A percentile compares a stretch with the other conserved stretches of the same genome.
Evolutionary conservation across 306 rosid species (phyloP).

Genomic region (Vachellia pachyceras): DNA sequence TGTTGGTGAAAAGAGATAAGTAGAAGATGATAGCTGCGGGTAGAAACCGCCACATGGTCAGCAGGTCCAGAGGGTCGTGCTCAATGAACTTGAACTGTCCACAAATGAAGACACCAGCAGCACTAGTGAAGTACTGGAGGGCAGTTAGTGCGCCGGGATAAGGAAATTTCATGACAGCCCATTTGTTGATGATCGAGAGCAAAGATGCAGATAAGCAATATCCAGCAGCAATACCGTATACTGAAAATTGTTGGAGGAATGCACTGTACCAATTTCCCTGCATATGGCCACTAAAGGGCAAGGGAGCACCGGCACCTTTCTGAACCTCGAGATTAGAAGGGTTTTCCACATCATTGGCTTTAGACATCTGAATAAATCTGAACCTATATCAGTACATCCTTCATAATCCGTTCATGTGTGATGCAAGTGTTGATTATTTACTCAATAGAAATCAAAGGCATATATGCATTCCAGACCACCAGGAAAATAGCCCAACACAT

Average conservation of each 20-base stretch:
- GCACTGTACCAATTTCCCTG: slow-evolving; percentile 52
- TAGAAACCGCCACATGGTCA: slow-evolving; percentile 81
- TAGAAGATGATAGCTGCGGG: slow-evolving; percentile 85
- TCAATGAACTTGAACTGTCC: slow-evolving; percentile 65
- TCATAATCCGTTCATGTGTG: background rate
- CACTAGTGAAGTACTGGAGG: slow-evolving; percentile 85
- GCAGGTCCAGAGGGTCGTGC: slow-evolving; percentile 60
- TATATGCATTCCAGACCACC: background rate
- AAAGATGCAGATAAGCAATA: slow-evolving; percentile 88
- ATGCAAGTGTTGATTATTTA: background rate
- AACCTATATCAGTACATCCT: background rate
- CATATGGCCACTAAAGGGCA: slow-evolving; percentile 35
- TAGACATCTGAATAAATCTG: slow-evolving; percentile 53
- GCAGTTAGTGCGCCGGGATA: slow-evolving; percentile 92
- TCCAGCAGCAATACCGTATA: slow-evolving; percentile 83
- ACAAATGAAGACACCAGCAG: slow-evolving; percentile 67
- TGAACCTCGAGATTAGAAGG: slow-evolving; percentile 42
- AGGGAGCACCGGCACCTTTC: slow-evolving; percentile 41
- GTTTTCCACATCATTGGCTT: slow-evolving; percentile 51
- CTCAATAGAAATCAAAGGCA: background rate
- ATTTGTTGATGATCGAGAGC: slow-evolving; percentile 89
- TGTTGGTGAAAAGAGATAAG: slow-evolving; percentile 83
- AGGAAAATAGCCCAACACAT: background rate
- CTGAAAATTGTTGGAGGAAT: slow-evolving; percentile 58
- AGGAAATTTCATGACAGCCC: slow-evolving; percentile 93